Evolutionary conservation across 1,139 yeast genomes (phyloP), one percentile per base, ranked within the genome.

Genomic region (Candida tetrigidarum): DNA sequence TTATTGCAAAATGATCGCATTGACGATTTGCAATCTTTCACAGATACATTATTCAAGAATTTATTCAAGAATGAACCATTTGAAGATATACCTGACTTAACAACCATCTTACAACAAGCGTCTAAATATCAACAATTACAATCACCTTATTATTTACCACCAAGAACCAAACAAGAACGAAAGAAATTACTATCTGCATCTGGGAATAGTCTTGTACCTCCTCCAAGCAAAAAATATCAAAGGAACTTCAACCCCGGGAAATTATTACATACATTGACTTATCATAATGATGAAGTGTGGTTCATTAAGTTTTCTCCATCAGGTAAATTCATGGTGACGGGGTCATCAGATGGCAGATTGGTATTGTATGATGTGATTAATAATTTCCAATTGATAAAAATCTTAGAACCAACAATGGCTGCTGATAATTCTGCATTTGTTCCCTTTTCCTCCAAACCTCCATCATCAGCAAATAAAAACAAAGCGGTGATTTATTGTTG

Each of bases 281-380:
- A 74, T 42, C 95, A 88, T 58, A 66, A 71, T 0, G 83, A 86
- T 54, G 97, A 92, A 60, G 95, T 89, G 5, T 92, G 97, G 97
- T 85, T 76, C 57, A 73, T 86, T 12, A 80, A 80, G 48, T 91
- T 89, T 59, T 86, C 95, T 3, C 89, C 91, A 34, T 77, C 79
- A 64, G 97, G 97, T 1, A 74, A 73, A 48, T 83, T 71, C 51
- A 67, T 92, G 42, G 96, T 90, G 8, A 80, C 93, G 0, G 90
- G 93, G 0, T 84, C 95, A 9, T 77, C 82, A 16, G 96, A 89
- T 57, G 78, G 83, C 4, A 72, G 76, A 22, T 71, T 90, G 29
- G 68, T 83, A 25, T 71, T 91, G 14, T 89, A 89, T 67, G 86
- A 84, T 58, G 89, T 85, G 1, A 58, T 66, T 4, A 67, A 79